Percentiles rank a stretch among this genome's conserved stretches.
Conservation (phyloP, 2,329 filamentous ascomycete genomes). For the Cladosporium phlei region DNA sequence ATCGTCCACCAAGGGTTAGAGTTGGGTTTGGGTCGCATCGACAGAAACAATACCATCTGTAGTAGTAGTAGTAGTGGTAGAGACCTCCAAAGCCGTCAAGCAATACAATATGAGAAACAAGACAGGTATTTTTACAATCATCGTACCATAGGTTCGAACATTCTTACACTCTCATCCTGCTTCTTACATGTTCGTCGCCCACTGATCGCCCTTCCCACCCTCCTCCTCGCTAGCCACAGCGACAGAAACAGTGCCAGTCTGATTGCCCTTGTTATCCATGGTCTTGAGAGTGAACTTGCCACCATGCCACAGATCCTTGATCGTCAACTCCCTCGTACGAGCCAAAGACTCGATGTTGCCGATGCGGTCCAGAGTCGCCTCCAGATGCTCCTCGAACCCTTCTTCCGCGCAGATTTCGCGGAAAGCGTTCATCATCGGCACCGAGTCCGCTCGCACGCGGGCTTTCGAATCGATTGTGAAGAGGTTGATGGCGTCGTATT, state of each 20-base stretch:
- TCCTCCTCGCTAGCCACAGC: slow-evolving; percentile 34
- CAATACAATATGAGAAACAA: too few species aligned
- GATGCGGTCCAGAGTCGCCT: slow-evolving; percentile 79
- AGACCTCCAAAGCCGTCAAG: too few species aligned
- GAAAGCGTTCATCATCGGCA: slow-evolving; percentile 95
- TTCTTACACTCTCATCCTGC: neutral
- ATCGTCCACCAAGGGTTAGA: too few species aligned
- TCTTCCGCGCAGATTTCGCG: slow-evolving; percentile 70
- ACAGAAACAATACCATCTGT: too few species aligned
- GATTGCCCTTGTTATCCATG: slow-evolving; percentile 43
- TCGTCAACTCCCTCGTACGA: slow-evolving; percentile 87
- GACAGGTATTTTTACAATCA: too few species aligned
- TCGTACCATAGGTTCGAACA: too few species aligned
- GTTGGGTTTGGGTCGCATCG: too few species aligned
- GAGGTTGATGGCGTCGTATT: slow-evolving; percentile 88
- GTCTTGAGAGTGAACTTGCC: slow-evolving; percentile 69
- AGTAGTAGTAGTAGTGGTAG: too few species aligned
- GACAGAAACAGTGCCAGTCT: slow-evolving; percentile 46
- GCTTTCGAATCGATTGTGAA: slow-evolving; percentile 88
- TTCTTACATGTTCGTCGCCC: slow-evolving; percentile 13
- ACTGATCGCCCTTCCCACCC: slow-evolving; percentile 21
- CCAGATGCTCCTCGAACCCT: slow-evolving; percentile 77
- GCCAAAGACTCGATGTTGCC: slow-evolving; percentile 89
- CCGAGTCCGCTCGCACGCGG: slow-evolving; percentile 84
- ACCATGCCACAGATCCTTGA: slow-evolving; percentile 85